These are phyloP conservation scores for Phoma sp. DNA, from an alignment of 2,329 filamentous ascomycete species.

Conservation along the genomic window DNA sequence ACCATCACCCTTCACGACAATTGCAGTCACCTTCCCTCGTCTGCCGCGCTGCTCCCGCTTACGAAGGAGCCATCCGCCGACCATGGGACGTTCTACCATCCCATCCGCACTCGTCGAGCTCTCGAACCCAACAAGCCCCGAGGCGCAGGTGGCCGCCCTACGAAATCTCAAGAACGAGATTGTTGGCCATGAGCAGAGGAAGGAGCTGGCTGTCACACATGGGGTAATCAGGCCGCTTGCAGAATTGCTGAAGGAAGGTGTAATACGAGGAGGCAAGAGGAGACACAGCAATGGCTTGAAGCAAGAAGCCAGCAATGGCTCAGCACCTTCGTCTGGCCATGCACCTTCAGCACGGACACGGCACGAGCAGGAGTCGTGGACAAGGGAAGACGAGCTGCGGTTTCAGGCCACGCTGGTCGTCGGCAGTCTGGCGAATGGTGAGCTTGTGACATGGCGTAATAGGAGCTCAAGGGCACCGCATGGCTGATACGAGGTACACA, in stretches of 20 bases:
- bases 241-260: slow-evolving; percentile 54
- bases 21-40: neutral
- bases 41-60: neutral
- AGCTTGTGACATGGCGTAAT: slow-evolving; percentile 26
- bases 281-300: slow-evolving; percentile 48
- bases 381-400: slow-evolving; percentile 70
- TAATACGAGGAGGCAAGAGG: slow-evolving; percentile 55
- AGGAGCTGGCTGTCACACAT: slow-evolving; percentile 75
- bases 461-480: neutral
- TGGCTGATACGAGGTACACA: slow-evolving; percentile 48
- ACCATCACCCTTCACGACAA: neutral
- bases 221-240: slow-evolving; percentile 71
- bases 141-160: slow-evolving; percentile 62
- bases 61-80: neutral
- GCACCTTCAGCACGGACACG: neutral
- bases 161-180: slow-evolving; percentile 85
- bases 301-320: slow-evolving; percentile 5
- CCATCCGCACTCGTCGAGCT: slow-evolving; percentile 48
- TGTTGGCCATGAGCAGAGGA: slow-evolving; percentile 85
- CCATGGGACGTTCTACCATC: slow-evolving; percentile 46
- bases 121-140: slow-evolving; percentile 42
- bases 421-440: slow-evolving; percentile 84
- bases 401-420: slow-evolving; percentile 85
- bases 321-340: neutral
- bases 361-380: slow-evolving; percentile 46